Conservation (phyloP, 495 filamentous ascomycete species). For the Lophium mytilinum region DNA sequence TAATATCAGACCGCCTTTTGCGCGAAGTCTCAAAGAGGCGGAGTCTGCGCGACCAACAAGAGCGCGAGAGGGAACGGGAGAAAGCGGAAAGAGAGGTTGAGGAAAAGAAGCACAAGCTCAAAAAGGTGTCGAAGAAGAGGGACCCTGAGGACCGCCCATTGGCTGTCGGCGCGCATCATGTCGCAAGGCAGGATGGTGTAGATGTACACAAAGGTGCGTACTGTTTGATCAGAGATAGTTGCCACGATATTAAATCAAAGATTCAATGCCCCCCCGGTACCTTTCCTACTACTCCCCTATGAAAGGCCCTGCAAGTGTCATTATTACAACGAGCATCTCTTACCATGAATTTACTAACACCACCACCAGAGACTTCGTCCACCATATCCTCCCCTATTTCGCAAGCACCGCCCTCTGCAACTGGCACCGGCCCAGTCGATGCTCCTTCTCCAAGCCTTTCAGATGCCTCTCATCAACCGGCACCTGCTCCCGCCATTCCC, state of each 20-base stretch:
- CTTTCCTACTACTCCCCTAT: too few relatives aligned
- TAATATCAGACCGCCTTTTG: constrained; percentile 51
- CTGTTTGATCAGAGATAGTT: not conserved
- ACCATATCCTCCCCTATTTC: constrained; percentile 26
- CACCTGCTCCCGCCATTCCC: constrained; percentile 65
- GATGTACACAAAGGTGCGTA: constrained; percentile 33
- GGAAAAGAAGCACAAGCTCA: constrained; percentile 26
- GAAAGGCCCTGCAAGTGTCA: too few relatives aligned
- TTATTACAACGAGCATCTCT: not conserved
- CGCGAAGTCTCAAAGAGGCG: constrained; percentile 70
- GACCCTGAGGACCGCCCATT: constrained; percentile 30
- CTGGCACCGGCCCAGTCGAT: constrained; percentile 19
- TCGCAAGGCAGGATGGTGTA: constrained; percentile 36
- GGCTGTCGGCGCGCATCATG: constrained; percentile 35
- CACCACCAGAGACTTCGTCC: constrained; percentile 17
- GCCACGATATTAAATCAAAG: not conserved
- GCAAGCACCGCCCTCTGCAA: constrained; percentile 21
- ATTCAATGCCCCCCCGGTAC: too few relatives aligned
- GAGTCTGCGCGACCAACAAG: constrained; percentile 34
- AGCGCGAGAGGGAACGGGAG: constrained; percentile 28
- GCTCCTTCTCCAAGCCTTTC: constrained; percentile 50
- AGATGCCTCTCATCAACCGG: constrained; percentile 60
- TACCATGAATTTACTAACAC: constrained; percentile 3
- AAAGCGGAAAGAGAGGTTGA: constrained; percentile 23
- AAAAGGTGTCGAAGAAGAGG: constrained; percentile 28